Conservation (phyloP, 2,329 filamentous ascomycete genomes). For the Cladosporium sp. region DNA sequence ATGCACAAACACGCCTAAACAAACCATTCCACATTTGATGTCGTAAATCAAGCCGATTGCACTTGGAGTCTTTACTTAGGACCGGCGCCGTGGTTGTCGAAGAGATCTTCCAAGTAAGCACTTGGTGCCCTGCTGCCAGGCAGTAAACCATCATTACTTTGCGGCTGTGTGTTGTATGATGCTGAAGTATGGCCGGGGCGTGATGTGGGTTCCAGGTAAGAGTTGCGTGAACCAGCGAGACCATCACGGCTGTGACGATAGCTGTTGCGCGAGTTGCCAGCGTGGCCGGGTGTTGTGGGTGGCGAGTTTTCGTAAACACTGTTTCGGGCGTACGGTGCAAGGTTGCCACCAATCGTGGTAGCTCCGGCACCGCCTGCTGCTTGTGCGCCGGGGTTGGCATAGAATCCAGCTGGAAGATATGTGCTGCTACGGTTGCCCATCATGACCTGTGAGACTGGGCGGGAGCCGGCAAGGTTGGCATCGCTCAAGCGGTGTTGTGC, state of each 20-base stretch:
- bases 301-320: constrained; percentile 29
- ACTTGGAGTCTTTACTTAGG: constrained; percentile 24
- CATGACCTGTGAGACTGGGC: constrained; percentile 13
- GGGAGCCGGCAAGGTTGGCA: constrained; percentile 29
- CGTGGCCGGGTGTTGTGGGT: constrained; percentile 28
- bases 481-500: constrained; percentile 56
- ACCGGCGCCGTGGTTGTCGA: constrained; percentile 66
- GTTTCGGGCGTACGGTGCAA: constrained; percentile 34
- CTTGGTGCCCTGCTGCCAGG: constrained; percentile 75
- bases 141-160: constrained; percentile 55
- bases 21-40: constrained; percentile 3
- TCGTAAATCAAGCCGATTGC: background rate
- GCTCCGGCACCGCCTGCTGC: constrained; percentile 43
- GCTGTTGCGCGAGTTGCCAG: constrained; percentile 19
- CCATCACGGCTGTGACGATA: constrained; percentile 22
- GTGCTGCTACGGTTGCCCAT: constrained; percentile 63
- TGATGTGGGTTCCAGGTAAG: constrained; percentile 23
- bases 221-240: constrained; percentile 23
- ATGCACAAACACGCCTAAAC: constrained; percentile 5
- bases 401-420: constrained; percentile 91
- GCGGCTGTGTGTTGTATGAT: constrained; percentile 20
- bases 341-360: constrained; percentile 45
- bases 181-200: constrained; percentile 14
- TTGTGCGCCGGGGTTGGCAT: constrained; percentile 66
- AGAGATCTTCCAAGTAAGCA: constrained; percentile 85